Evolutionary conservation across 2,329 filamentous ascomycete species (phyloP), one percentile per base, ranked within the genome.

Genomic region (Monosporascus ibericus): DNA sequence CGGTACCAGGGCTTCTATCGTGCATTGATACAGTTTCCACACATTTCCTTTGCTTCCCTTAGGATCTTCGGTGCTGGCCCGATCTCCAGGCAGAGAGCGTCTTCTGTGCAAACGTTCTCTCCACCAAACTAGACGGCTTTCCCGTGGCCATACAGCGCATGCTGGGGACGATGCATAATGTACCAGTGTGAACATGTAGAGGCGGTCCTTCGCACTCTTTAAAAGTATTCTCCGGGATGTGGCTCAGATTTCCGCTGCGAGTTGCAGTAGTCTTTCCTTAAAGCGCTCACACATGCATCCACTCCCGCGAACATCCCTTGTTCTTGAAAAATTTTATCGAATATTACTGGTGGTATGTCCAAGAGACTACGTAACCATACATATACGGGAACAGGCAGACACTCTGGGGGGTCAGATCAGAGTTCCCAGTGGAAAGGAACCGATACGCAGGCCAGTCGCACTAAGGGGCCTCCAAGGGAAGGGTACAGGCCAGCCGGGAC

Each of bases 401-500:
- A 6, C 11, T 27, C 53, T 44, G 49, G 44, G 51, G 42, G 50
- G 22, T 58, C 49, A 51, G 53, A 57, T 58, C 52, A 51, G 53
- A 51, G 51, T 56, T 59, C 57, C 52, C 54, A 42, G 54, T 48
- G 56, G 55, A 55, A 50, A 55, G 59, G 52, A 58, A 58, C 49
- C 20, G 51, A 54, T 50, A 51, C 52, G 37, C 59, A 52, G 50
- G 30, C 5, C 58, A 58, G 56, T 54, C 56, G 59, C 57, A 46
- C 60, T 36, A 48, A 53, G 49, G 56, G 53, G 52, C 53, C 51
- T 55, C 54, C 47, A 52, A 58, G 56, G 58, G 56, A 59, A 51
- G 55, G 58, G 57, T 47, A 55, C 57, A 55, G 55, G 49, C 49
- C 50, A 51, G 52, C 57, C 53, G 53, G 56, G 53, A 55, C 54